Evolutionary conservation across 2,329 filamentous ascomycete genomes (phyloP).

Genomic region (Sporothrix globosa): DNA sequence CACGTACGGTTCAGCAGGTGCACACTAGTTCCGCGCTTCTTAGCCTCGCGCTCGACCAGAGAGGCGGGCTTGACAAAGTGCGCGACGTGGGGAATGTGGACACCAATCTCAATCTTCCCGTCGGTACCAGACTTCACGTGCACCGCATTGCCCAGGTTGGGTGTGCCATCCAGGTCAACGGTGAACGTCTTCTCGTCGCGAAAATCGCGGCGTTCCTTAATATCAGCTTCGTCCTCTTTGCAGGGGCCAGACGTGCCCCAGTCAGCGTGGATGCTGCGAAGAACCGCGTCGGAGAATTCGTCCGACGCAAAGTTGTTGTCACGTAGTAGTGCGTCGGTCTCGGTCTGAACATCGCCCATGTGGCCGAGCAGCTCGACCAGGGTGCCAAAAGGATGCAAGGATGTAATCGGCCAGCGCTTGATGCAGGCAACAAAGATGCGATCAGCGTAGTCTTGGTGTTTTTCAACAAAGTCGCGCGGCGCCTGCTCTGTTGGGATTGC

Average conservation of each 20-base stretch:
- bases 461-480: constrained; percentile 96
- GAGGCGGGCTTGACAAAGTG: constrained; percentile 98
- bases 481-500: constrained; percentile 98
- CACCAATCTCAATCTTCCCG: constrained; percentile 88
- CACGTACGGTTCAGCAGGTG: constrained; percentile 88
- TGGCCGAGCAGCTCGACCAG: constrained; percentile 95
- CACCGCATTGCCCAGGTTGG: constrained; percentile 88
- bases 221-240: constrained; percentile 75
- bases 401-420: constrained; percentile 99
- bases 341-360: constrained; percentile 96
- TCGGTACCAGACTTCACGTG: constrained; percentile 84
- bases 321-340: constrained; percentile 92
- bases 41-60: constrained; percentile 92
- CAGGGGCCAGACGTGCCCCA: constrained; percentile 70
- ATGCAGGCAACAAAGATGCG: constrained; percentile 99
- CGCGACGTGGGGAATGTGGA: constrained; percentile 92
- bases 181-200: constrained; percentile 87
- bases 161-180: constrained; percentile 83
- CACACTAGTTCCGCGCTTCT: constrained; percentile 95
- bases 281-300: constrained; percentile 94
- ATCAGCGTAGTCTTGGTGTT: constrained; percentile 96
- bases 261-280: constrained; percentile 89
- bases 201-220: constrained; percentile 84
- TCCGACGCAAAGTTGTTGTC: constrained; percentile 99
- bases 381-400: constrained; percentile 97